Base-by-base conservation (phyloP, 75 land plant genomes). In the Chamaecyparis obtusa region DNA sequence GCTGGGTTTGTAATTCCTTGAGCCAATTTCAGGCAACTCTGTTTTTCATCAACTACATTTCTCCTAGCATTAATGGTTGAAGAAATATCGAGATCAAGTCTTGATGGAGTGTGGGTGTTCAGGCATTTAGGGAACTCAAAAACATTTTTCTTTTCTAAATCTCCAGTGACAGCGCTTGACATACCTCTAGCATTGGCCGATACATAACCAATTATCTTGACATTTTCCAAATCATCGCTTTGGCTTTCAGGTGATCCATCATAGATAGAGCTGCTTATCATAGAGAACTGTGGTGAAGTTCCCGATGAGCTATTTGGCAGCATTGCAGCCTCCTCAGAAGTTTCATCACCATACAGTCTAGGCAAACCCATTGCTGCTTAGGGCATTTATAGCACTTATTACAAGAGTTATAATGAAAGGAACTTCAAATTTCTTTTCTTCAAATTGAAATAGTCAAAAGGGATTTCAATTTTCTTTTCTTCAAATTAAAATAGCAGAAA, bases 361-460 rank as follows among this genome's bases (percentile, higher is more conserved):
- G 93, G 95, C 91, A 95, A 91, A 1, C 97, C 95, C 97, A 95
- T 95, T 46, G 49, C 35, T 41, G 32, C 71, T 36, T 46, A 48
- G 85, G 27, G 46, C 67, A 84, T 89, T 72, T 84, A 85, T 87
- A 81, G 14, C 48, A 81, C 83, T 81, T 81, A 4, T 81, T 44
- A 46, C 15, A 46, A 43, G n/a, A 4, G 30, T 43, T 44, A 81
- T 51, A 46, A 81, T 81, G 49, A 33, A 10, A 46, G 49, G n/a
- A 24, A 64, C 24, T 64, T 64, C 69, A 46, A 44, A 11, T 81
- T 81, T 32, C 83, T 46, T 81, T 27, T 46, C 83, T 81, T 44
- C 49, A 46, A 43, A 46, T 43, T 81, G 41, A 30, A 43, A 81
- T 24, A 43, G 5, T 39, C 41, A 39, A 39, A 39, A 39, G 41